Base-by-base conservation (phyloP, 805 yeast species). In the Lipomyces orientalis region DNA sequence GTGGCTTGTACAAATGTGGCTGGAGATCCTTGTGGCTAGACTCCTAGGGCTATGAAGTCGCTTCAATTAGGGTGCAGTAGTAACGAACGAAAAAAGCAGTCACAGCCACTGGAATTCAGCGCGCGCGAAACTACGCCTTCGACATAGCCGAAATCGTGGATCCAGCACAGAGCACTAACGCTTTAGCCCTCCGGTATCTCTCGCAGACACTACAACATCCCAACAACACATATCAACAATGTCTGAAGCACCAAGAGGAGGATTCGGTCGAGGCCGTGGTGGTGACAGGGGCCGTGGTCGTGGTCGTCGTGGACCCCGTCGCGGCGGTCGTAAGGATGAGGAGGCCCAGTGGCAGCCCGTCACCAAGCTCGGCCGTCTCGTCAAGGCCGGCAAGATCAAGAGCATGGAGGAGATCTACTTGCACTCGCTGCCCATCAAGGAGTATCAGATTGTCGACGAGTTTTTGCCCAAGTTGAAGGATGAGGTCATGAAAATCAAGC, bases 271-370 rank as follows among this genome's bases (percentile, higher is more conserved):
- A 58, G 77, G 79, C 52, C 71, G 74, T 54, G 75, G 74, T 52
- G 71, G 69, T 58, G 71, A 71, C 25, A 82, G 85, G 76, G 70
- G 70, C 60, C 65, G 70, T 46, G 72, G 73, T 43, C 82, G 86
- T 81, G 85, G 86, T 76, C 86, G 87, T 75, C 87, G 87, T 80
- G 88, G 90, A 71, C 83, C 82, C 73, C 79, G 82, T 73, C 87
- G 88, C 79, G 88, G 91, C 83, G 87, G 90, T 79, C 89, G 93
- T 78, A 87, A 93, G 83, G 87, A 86, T 76, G 98, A 94, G 86
- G 98, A 95, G 88, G 93, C 94, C 88, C 97, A 96, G 80, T 95
- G 99, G 99, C 89, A 88, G 80, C 99, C 99, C 86, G 98, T 95
- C 83, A 95, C 99, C 95, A 95, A 95, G 90, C 91, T 95, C 83